These are phyloP conservation scores for Salix purpurea DNA, from an alignment of 345 rosid genomes.

Conservation along the genomic window DNA sequence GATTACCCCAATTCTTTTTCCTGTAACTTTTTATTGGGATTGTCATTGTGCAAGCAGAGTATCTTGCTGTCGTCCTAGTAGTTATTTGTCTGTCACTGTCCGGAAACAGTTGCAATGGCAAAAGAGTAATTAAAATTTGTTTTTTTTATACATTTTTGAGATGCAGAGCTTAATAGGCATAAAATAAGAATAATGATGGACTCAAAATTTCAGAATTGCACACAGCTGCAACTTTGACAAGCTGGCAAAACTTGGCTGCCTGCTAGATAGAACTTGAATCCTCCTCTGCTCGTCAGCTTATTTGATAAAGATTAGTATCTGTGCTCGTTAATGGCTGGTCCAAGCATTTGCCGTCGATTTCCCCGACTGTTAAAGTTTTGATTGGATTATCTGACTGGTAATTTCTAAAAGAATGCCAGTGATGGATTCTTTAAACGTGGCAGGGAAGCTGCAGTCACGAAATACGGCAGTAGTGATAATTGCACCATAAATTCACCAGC, in stretches of 20 bases:
- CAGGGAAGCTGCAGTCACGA: background rate
- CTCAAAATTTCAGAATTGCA: background rate
- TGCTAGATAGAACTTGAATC: background rate
- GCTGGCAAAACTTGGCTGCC: background rate
- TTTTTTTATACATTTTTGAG: too few relatives aligned
- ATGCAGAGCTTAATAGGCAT: too few relatives aligned
- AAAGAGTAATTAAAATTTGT: too few relatives aligned
- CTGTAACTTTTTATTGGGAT: background rate
- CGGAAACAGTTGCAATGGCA: too few relatives aligned
- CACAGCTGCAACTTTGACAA: background rate
- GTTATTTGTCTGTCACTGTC: too few relatives aligned
- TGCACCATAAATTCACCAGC: too few relatives aligned
- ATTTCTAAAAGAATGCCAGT: background rate
- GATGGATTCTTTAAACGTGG: background rate
- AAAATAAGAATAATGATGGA: background rate
- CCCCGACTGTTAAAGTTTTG: background rate
- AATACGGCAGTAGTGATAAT: too few relatives aligned
- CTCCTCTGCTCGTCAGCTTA: background rate
- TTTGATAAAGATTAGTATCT: background rate
- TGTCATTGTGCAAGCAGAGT: background rate
- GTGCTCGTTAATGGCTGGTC: background rate
- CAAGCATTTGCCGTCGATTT: background rate
- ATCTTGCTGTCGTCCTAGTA: too few relatives aligned
- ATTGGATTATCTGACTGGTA: background rate
- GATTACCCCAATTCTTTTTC: background rate